These are phyloP conservation scores for Agrocybe pediades DNA, from an alignment of 768 basidiomycete species.

Conservation along the genomic window DNA sequence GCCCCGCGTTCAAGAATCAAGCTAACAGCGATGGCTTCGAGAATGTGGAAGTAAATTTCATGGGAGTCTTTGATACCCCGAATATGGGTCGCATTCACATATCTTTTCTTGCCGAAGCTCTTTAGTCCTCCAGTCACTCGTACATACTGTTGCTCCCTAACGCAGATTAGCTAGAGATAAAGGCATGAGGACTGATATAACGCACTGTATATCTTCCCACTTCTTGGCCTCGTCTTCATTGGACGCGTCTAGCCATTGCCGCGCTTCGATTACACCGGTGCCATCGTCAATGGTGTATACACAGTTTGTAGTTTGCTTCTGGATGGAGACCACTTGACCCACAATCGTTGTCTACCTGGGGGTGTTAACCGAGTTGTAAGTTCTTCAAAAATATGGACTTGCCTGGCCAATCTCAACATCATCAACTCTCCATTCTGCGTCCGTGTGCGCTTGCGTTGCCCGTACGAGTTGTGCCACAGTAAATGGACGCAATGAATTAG, in stretches of 20 bases:
- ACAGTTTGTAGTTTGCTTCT: constrained; percentile 76
- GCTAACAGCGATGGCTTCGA: constrained; percentile 74
- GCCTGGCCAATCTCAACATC: constrained; percentile 83
- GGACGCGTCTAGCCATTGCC: constrained; percentile 79
- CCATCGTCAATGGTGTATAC: constrained; percentile 86
- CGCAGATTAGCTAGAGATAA: constrained; percentile 1
- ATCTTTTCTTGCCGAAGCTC: constrained; percentile 76
- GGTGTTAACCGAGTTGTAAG: not conserved
- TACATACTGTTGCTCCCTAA: constrained; percentile 76
- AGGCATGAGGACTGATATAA: not conserved
- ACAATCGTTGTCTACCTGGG: constrained; percentile 25
- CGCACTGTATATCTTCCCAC: constrained; percentile 49
- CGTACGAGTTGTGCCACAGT: constrained; percentile 75
- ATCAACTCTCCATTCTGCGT: constrained; percentile 88
- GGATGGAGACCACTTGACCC: constrained; percentile 62
- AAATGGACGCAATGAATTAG: constrained; percentile 60
- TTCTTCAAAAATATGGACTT: not conserved
- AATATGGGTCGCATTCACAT: constrained; percentile 79
- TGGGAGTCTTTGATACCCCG: constrained; percentile 67
- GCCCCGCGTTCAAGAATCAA: constrained; percentile 68
- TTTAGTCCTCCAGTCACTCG: constrained; percentile 84
- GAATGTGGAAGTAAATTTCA: constrained; percentile 81
- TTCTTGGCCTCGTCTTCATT: constrained; percentile 55
- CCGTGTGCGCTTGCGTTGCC: constrained; percentile 82
- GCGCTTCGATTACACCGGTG: constrained; percentile 74